These are phyloP conservation scores for Piper longum DNA, from an alignment of 164 flowering plant genomes.

Conservation along the genomic window DNA sequence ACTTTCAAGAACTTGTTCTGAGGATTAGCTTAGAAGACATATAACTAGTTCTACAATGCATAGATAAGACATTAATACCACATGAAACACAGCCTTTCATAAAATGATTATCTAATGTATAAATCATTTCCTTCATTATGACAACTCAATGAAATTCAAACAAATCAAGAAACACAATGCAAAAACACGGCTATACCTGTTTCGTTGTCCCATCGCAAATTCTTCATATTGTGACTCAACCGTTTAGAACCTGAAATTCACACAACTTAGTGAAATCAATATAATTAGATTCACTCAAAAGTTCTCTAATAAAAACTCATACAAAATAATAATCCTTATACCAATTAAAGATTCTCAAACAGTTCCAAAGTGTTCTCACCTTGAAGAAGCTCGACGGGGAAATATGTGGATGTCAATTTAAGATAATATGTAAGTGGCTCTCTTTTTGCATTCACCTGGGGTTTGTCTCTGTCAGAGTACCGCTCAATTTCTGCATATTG, in stretches of 20 bases:
- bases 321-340: not conserved
- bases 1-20: not conserved
- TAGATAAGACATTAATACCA: not conserved
- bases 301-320: not conserved
- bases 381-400: slow-evolving; percentile 23
- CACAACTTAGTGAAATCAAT: not conserved
- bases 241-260: slow-evolving; percentile 15
- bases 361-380: slow-evolving; percentile 12
- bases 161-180: no score
- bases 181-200: slow-evolving; percentile 17
- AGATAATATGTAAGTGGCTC: slow-evolving; percentile 14
- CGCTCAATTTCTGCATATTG: slow-evolving; percentile 22
- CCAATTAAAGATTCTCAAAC: not conserved
- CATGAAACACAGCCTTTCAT: not conserved
- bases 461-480: slow-evolving; percentile 23
- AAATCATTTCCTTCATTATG: no score
- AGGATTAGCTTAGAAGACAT: not conserved
- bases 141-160: no score
- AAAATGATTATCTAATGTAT: no score
- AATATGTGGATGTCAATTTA: slow-evolving; percentile 14
- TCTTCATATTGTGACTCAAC: slow-evolving; percentile 15
- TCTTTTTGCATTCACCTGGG: slow-evolving; percentile 7
- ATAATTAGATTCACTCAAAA: not conserved
- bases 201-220: slow-evolving; percentile 32
- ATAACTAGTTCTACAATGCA: not conserved